Base-by-base conservation (phyloP, 345 rosid species). In the Lepidium africanum region DNA sequence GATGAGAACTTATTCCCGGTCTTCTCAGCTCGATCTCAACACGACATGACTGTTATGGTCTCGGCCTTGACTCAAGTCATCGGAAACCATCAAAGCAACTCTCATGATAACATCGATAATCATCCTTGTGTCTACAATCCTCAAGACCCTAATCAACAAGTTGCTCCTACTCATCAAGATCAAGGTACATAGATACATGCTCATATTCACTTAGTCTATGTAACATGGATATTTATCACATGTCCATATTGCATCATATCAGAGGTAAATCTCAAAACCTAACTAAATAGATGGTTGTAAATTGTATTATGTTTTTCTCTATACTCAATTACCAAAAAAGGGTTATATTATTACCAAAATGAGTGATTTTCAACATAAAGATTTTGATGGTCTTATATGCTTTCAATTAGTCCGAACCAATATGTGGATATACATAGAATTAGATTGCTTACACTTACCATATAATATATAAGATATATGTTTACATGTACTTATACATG, bases 21-120 rank as follows among this genome's bases (percentile, higher is more conserved):
- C 27, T 86, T 76, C 75, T 83, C 88, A n/a, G 80, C 84, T 41
- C 73, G 88, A 75, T 89, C 96, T 42, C 88, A 89, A 65, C 87
- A 78, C 32, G 96, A 89, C 51, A 84, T 78, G 87, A 54, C 76
- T 41, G 87, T 75, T 3, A 83, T 89, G 86, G 87, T 89, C 57
- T 81, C 89, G 4, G 96, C 92, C 56, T 80, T 89, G 33, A 21
- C 88, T 77, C 88, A 89, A 65, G 92, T 89, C 12, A 86, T 89
- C 30, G 86, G 83, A 46, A 82, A 52, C 73, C 63, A 52, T 63
- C 51, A 57, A 56, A 69, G 45, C 37, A 63, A 14, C 38, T 59
- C 72, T 66, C 47, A 65, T 25, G 71, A 58, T n/a, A n/a, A n/a
- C n/a, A n/a, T n/a, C n/a, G n/a, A n/a, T 63, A 50, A 33, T n/a